Base-by-base conservation (phyloP, 768 basidiomycete genomes). In the Pulveroboletus sp. region DNA sequence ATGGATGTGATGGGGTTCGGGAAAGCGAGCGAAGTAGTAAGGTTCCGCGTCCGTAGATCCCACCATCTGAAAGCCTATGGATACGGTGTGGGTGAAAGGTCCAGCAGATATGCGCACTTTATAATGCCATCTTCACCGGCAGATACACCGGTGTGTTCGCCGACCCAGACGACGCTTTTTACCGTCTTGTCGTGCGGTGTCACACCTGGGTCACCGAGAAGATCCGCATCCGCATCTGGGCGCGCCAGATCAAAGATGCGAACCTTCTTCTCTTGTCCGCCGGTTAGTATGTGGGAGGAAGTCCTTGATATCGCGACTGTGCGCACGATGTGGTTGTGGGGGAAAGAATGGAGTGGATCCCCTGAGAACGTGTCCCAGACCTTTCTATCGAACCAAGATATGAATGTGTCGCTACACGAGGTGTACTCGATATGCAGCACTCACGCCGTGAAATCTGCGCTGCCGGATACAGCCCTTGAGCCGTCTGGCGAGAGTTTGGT, bases 281-380 rank as follows among this genome's bases (percentile, higher is more conserved):
- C 95, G 18, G 89, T 91, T 51, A 95, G 76, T 51, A 94, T 77
- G 67, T 82, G 85, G 5, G 78, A 74, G 18, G 79, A 69, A 43
- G 72, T 71, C 6, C 89, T 84, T 27, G 91, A 90, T 57, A 96
- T 71, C 18, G 93, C 93, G 47, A 97, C 91, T 41, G 86, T 93
- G 58, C 94, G 89, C 61, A 99, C 96, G 65, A 99, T 99, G 72
- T 98, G 96, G 63, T 93, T 89, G 69, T 99, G 96, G 11, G 93
- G 86, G 65, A 98, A 95, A n/a, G 95, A 96, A 60, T 96, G 90
- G 35, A 98, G 75, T 28, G 77, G 69, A n/a, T 82, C 75, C 51
- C 96, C 96, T 21, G 85, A 82, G 67, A 87, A 93, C 6, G 93
- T 90, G 70, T 97, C 91, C 93, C 93, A 97, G 57, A 97, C 80